Conservation (phyloP, 768 basidiomycete species). For the Paxillus rubicundulus region DNA sequence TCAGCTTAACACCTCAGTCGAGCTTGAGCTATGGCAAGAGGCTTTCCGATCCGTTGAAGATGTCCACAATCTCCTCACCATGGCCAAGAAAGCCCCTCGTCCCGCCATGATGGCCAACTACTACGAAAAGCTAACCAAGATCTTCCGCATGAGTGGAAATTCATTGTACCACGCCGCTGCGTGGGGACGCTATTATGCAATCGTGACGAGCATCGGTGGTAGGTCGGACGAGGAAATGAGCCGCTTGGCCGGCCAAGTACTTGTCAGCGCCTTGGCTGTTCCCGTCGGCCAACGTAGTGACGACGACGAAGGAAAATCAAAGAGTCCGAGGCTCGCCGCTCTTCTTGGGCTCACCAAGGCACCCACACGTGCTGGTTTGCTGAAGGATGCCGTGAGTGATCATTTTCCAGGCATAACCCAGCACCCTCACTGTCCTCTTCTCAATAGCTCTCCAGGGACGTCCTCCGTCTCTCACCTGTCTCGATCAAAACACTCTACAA, state of each 20-base stretch:
- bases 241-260: conserved; percentile 84
- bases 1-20: conserved; percentile 93
- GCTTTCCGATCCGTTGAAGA: conserved; percentile 98
- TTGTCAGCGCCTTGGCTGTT: conserved; percentile 90
- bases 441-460: conserved; percentile 72
- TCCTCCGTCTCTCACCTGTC: conserved; percentile 74
- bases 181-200: conserved; percentile 82
- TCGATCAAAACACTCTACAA: conserved; percentile 78
- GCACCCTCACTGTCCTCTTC: conserved; percentile 5
- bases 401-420: neutral
- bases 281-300: conserved; percentile 69
- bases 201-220: conserved; percentile 69
- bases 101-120: conserved; percentile 98
- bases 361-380: conserved; percentile 82
- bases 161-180: conserved; percentile 96
- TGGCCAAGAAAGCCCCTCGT: conserved; percentile 90
- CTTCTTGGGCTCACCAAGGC: conserved; percentile 80
- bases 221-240: conserved; percentile 76
- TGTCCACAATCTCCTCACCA: conserved; percentile 90
- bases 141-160: conserved; percentile 94
- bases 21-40: conserved; percentile 98
- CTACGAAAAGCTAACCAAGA: conserved; percentile 95
- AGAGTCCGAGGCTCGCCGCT: conserved; percentile 75
- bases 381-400: conserved; percentile 78
- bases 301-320: conserved; percentile 55